Conservation (phyloP, 2,329 filamentous ascomycete genomes). For the Pseudogymnoascus sp. region DNA sequence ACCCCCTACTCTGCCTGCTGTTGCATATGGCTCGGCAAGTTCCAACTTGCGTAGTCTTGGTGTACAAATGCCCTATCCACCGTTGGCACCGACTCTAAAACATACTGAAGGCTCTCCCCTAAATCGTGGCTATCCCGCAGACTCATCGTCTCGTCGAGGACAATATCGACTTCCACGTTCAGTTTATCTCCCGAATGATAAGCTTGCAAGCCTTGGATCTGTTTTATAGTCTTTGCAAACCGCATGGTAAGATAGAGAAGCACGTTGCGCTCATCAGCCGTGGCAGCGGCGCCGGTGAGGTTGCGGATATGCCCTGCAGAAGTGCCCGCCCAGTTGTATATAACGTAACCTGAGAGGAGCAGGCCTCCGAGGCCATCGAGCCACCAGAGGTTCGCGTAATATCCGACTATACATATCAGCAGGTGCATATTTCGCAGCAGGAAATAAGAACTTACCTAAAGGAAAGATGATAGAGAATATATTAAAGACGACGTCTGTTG, state of each 20-base stretch:
- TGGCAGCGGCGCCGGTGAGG: conserved; percentile 50
- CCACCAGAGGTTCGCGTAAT: conserved; percentile 56
- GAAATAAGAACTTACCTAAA: conserved; percentile 28
- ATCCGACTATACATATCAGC: conserved; percentile 38
- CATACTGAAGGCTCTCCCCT: conserved; percentile 58
- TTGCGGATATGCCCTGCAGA: conserved; percentile 52
- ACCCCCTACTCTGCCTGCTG: conserved; percentile 20
- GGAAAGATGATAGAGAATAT: conserved; percentile 56
- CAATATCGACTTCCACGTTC: conserved; percentile 55
- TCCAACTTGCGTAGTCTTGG: conserved; percentile 32
- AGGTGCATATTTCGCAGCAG: not conserved
- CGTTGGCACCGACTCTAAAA: conserved; percentile 41
- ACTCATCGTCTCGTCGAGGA: conserved; percentile 47
- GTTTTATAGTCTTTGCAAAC: conserved; percentile 45
- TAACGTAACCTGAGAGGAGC: conserved; percentile 58
- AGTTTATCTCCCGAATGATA: conserved; percentile 58
- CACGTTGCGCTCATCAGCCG: conserved; percentile 45
- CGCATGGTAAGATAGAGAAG: conserved; percentile 53
- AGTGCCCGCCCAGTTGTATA: conserved; percentile 61
- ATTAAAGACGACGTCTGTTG: conserved; percentile 59
- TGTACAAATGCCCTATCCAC: conserved; percentile 36
- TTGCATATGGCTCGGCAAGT: conserved; percentile 30
- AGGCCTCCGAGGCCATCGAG: conserved; percentile 56
- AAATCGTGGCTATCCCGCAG: conserved; percentile 50
- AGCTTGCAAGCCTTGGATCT: conserved; percentile 47